Conservation (phyloP, 345 rosid genomes). For the Populus deltoides region DNA sequence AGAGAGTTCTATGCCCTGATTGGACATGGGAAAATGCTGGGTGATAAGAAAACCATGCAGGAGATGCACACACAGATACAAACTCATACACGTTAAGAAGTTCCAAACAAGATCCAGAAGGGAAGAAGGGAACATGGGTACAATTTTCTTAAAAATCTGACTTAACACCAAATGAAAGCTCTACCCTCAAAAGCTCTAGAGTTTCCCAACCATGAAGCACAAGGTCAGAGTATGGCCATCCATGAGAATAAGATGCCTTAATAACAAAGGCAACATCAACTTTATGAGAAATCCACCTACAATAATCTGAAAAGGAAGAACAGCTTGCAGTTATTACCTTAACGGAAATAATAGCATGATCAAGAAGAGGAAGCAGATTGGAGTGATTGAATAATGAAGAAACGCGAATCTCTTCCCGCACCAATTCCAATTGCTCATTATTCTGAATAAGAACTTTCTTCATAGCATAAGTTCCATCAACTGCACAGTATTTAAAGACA, state of each 20-base stretch:
- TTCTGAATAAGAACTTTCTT: slow-evolving; percentile 95
- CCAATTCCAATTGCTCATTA: slow-evolving; percentile 80
- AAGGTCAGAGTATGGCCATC: background rate
- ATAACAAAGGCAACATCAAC: background rate
- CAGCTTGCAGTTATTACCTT: slow-evolving; percentile 47
- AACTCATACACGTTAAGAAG: background rate
- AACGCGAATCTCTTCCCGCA: slow-evolving; percentile 86
- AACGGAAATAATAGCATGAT: slow-evolving; percentile 82
- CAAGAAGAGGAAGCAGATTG: slow-evolving; percentile 93
- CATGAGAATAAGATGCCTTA: background rate
- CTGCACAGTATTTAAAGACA: slow-evolving; percentile 34
- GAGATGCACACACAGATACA: background rate
- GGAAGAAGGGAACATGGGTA: background rate
- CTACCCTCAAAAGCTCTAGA: slow-evolving; percentile 1
- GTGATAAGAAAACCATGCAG: background rate
- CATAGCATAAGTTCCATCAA: slow-evolving; percentile 90
- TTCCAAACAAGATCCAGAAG: background rate
- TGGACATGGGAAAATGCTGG: background rate
- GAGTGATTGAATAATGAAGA: slow-evolving; percentile 84
- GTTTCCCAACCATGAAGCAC: background rate
- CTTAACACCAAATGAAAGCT: background rate
- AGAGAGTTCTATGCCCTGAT: background rate
- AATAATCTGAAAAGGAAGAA: background rate
- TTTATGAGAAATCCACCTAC: background rate
- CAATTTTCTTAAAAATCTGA: slow-evolving; percentile 1